phyloP scores from a whole-genome alignment of 176 grass and related monocot species.

The Ananas comosus region DNA sequence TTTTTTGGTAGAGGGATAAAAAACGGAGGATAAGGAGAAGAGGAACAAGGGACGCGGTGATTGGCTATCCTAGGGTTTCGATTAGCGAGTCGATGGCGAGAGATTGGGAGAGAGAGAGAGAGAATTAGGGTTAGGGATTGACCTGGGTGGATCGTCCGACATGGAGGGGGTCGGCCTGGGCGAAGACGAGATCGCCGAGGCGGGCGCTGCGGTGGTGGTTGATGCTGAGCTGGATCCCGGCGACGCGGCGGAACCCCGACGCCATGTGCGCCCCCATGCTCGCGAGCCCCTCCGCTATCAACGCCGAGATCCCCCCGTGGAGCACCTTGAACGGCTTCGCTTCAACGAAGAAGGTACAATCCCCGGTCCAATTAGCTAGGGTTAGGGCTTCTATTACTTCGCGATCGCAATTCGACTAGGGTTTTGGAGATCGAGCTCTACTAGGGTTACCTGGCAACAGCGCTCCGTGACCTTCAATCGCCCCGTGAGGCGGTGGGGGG shows the following conservation, averaged over 20 bases:
- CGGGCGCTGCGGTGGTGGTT: slow-evolving; percentile 64
- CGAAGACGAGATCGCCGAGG: slow-evolving; percentile 63
- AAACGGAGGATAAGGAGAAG: no score
- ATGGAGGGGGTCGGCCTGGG: slow-evolving; percentile 50
- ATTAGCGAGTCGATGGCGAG: background rate
- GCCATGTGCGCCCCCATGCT: slow-evolving; percentile 98
- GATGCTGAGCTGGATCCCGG: slow-evolving; percentile 87
- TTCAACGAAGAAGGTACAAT: background rate
- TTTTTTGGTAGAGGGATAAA: no score
- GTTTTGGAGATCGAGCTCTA: background rate
- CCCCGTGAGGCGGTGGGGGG: slow-evolving; percentile 41
- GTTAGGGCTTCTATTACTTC: background rate
- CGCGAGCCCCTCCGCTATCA: slow-evolving; percentile 66
- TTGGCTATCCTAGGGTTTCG: background rate
- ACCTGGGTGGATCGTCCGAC: slow-evolving; percentile 69
- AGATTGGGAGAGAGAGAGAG: background rate
- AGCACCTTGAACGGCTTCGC: slow-evolving; percentile 85
- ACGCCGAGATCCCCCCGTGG: slow-evolving; percentile 72
- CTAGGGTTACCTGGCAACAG: slow-evolving; percentile 58
- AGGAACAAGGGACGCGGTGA: no score
- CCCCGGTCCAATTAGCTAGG: background rate
- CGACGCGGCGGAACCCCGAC: slow-evolving; percentile 53
- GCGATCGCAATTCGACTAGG: background rate
- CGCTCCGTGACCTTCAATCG: slow-evolving; percentile 40
- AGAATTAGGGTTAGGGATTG: background rate